Evolutionary conservation across 225 moss, liverwort and hornwort genomes (phyloP).

Genomic region (Pleurozium schreberi): DNA sequence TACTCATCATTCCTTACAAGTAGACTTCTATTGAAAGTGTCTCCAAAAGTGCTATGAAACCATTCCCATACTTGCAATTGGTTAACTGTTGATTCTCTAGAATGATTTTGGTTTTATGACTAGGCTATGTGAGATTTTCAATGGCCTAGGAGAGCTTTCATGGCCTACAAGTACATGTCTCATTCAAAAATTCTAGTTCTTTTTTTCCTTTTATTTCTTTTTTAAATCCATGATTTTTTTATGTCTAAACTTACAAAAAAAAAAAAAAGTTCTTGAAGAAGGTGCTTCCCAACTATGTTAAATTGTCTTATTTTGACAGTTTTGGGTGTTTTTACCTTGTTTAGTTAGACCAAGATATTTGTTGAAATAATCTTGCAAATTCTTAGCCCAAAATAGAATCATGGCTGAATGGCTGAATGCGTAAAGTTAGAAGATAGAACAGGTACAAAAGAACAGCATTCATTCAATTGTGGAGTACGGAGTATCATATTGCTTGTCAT

Average conservation of each 20-base stretch:
- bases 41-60: background rate
- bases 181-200: background rate
- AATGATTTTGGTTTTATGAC: background rate
- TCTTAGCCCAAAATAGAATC: too few species aligned
- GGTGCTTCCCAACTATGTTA: background rate
- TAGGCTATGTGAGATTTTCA: background rate
- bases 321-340: background rate
- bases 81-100: background rate
- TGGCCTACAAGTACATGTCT: background rate
- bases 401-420: background rate
- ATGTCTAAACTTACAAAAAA: background rate
- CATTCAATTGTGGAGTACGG: background rate
- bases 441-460: background rate
- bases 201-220: too few species aligned
- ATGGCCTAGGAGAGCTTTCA: background rate
- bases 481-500: background rate
- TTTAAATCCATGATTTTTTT: background rate
- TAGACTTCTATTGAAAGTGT: background rate
- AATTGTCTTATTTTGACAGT: background rate
- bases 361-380: background rate
- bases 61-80: accelerated
- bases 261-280: background rate
- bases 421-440: too few species aligned
- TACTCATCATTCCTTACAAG: background rate
- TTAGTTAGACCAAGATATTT: too few species aligned